A percentile compares a stretch with the other conserved stretches of the same genome.
Conservation (phyloP, 768 basidiomycete species). For the Mycena galopus region DNA sequence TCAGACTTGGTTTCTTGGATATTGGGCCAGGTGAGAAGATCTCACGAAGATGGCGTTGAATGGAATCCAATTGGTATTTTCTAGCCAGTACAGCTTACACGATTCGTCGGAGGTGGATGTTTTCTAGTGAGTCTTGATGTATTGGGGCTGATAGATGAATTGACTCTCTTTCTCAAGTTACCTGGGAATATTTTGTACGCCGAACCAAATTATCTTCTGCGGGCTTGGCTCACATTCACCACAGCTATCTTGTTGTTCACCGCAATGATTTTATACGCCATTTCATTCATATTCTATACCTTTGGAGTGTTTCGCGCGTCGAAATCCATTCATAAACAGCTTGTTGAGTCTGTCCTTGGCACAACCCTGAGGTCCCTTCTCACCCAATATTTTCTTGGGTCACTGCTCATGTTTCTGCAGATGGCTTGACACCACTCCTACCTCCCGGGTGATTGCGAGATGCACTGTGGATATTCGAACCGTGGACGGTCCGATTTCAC, state of each 20-base stretch:
- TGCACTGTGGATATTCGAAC: conserved; percentile 76
- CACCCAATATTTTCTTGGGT: background rate
- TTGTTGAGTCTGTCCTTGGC: conserved; percentile 67
- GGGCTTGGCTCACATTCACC: background rate
- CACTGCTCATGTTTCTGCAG: conserved; percentile 41
- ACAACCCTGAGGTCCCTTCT: conserved; percentile 53
- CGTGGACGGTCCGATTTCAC: conserved; percentile 62
- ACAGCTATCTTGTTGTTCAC: conserved; percentile 49
- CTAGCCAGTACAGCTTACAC: conserved; percentile 27
- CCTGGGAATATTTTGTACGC: conserved; percentile 20
- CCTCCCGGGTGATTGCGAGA: conserved; percentile 70
- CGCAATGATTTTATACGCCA: conserved; percentile 47
- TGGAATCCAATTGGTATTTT: conserved; percentile 15
- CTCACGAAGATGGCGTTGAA: too few relatives aligned
- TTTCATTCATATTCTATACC: conserved; percentile 56
- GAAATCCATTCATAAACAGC: conserved; percentile 61
- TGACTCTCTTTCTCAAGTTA: background rate
- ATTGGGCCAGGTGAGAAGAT: conserved; percentile 35
- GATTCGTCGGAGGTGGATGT: conserved; percentile 38
- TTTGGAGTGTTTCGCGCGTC: conserved; percentile 67
- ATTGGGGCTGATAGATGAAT: background rate
- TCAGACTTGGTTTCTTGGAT: conserved; percentile 40
- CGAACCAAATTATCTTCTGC: background rate
- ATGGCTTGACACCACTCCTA: conserved; percentile 63
- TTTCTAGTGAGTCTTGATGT: conserved; percentile 38